These are phyloP conservation scores for Cladophialophora psammophila DNA, from an alignment of 2,329 filamentous ascomycete genomes.

Conservation along the genomic window DNA sequence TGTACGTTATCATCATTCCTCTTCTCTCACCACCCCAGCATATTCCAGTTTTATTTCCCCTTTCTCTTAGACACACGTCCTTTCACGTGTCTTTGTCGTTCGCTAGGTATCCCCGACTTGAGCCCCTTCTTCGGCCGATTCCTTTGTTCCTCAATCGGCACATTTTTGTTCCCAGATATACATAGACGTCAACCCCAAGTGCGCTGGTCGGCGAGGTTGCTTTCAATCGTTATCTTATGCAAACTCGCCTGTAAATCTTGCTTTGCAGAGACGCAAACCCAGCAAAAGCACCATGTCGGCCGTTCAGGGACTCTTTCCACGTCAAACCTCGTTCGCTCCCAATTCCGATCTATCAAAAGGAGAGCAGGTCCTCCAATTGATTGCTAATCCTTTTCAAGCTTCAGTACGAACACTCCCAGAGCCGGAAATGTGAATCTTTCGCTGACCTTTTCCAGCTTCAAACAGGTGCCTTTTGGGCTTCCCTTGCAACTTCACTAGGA, in stretches of 20 bases:
- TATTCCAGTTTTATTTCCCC: not conserved
- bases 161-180: slow-evolving; percentile 12
- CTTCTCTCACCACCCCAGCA: slow-evolving; percentile 8
- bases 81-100: slow-evolving; percentile 19
- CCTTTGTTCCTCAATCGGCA: slow-evolving; percentile 21
- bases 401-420: slow-evolving; percentile 44
- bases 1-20: slow-evolving; percentile 7
- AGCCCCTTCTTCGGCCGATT: not conserved
- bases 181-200: not conserved
- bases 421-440: not conserved
- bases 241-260: slow-evolving; percentile 10
- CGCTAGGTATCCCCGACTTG: slow-evolving; percentile 5
- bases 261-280: slow-evolving; percentile 12
- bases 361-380: slow-evolving; percentile 53
- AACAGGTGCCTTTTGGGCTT: slow-evolving; percentile 74
- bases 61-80: not conserved
- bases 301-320: slow-evolving; percentile 20
- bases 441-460: slow-evolving; percentile 55
- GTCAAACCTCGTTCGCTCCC: slow-evolving; percentile 27
- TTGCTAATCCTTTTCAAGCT: slow-evolving; percentile 55
- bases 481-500: slow-evolving; percentile 79
- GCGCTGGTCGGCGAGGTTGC: not conserved
- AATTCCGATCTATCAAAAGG: slow-evolving; percentile 29
- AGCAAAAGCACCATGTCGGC: slow-evolving; percentile 30
- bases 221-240: slow-evolving; percentile 8